Base-by-base conservation (phyloP, 495 filamentous ascomycete species). In the Xylaria sp. region DNA sequence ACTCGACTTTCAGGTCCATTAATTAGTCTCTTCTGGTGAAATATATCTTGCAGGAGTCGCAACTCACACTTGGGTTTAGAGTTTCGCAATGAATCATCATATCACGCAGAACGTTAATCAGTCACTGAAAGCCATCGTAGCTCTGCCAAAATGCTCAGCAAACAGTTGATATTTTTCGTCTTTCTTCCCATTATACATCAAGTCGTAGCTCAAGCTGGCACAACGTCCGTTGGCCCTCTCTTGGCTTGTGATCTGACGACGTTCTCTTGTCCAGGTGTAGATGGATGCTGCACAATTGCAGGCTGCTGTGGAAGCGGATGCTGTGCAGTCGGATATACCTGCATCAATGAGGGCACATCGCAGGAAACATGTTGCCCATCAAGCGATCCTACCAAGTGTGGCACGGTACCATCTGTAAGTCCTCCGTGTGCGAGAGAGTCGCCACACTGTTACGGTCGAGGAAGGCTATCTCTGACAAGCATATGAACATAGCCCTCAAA, bases 301-400 rank as follows among this genome's bases (percentile, higher is more conserved):
- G 58, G 58, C 5, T 61, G 58, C 58, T 61, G 58, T 41, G 58
- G 58, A 61, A 61, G 58, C 21, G 58, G 58, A 41, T 61, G 58
- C n/a, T 61, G 58, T 61, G 58, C 58, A 1, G 5, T 4, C 9
- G 58, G 58, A n/a, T 61, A 61, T 24, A 61, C 58, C 5, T 61
- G 58, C 43, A 61, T 61, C 37, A 61, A 61, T 15, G 58, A 61
- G 43, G 58, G 58, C n/a, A 61, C 58, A 41, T 61, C 58, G n/a
- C 35, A 61, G 0, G 58, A 61, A 37, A 41, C 58, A 40, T 61
- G 58, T 41, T 61, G 58, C 37, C 58, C 58, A 1, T 8, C 58
- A 61, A 61, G 58, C 9, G 58, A 61, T 26, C 58, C 58, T 14
- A 61, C 31, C 58, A 43, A 61, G 37, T 61, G 58, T 43, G 58